Base-by-base conservation (phyloP, 768 basidiomycete species). In the Clitopilus passeckerianus region DNA sequence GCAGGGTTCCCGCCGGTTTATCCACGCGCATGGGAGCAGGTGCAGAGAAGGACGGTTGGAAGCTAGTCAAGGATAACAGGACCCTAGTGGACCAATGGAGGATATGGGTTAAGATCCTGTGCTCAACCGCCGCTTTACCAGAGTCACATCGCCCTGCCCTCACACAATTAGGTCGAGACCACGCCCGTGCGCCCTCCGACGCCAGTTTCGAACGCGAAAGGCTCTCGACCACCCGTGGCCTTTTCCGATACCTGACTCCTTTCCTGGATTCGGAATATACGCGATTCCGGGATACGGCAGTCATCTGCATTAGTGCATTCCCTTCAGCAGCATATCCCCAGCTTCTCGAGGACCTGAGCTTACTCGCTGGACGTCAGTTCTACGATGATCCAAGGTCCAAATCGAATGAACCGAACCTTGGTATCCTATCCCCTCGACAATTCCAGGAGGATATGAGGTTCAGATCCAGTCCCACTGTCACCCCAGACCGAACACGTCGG, bases 261-360 rank as follows among this genome's bases (percentile, higher is more conserved):
- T 93, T 94, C 69, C 79, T 98, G 57, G 90, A 92, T 62, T 91
- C 90, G 6, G 94, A 96, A 65, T 87, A 90, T 66, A 84, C 84
- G 1, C 76, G 83, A 9, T 95, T 95, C 71, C 86, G 93, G 56
- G 91, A 95, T 68, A 86, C 89, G 0, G 92, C 91, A 12, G 92
- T 95, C 9, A 75, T 91, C 35, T 92, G 93, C 59, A 90, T 98
- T 68, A 95, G 94, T 66, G 86, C 90, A 23, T 90, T 96, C 64
- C 91, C 91, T 5, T 78, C 85, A 10, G 80, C 75, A 63, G 86
- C 85, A 0, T 94, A 95, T 70, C 84, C 89, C 9, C 86, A 90
- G 33, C 78, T 97, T 20, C 75, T 95, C 16, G 93, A 95, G 63
- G 91, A 94, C 61, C 81, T 97, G 33, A 88, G 87, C 60, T 80